These are phyloP conservation scores for Sicyos edulis DNA, from an alignment of 306 rosid species.

Conservation along the genomic window DNA sequence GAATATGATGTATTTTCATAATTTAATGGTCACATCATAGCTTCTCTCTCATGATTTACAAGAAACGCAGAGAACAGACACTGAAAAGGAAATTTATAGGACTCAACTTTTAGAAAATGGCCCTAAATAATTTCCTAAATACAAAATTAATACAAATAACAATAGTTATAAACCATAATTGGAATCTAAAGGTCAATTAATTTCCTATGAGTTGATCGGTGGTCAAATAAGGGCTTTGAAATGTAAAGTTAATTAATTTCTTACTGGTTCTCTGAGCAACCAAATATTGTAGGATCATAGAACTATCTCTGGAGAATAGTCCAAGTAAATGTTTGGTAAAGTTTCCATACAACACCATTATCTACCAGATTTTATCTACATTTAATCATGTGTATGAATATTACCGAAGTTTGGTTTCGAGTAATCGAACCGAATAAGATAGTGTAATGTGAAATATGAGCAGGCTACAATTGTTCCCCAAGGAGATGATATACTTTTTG, in stretches of 20 bases:
- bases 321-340: too few species aligned
- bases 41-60: not conserved
- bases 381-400: not conserved
- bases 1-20: not conserved
- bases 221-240: too few species aligned
- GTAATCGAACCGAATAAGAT: not conserved
- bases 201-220: too few species aligned
- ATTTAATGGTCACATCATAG: not conserved
- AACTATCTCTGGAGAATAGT: too few species aligned
- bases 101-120: not conserved
- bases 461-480: constrained; percentile 1
- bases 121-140: not conserved
- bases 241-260: too few species aligned
- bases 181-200: not conserved
- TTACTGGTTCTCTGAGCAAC: too few species aligned
- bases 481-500: not conserved
- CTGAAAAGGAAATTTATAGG: too few species aligned
- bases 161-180: not conserved
- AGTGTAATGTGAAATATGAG: not conserved
- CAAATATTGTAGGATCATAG: too few species aligned
- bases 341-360: not conserved
- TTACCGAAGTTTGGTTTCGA: not conserved
- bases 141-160: not conserved
- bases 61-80: not conserved
- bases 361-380: not conserved